Evolutionary conservation across 495 filamentous ascomycete species (phyloP), one percentile per base, ranked within the genome.

Genomic region (Evansstolkia leycettana): DNA sequence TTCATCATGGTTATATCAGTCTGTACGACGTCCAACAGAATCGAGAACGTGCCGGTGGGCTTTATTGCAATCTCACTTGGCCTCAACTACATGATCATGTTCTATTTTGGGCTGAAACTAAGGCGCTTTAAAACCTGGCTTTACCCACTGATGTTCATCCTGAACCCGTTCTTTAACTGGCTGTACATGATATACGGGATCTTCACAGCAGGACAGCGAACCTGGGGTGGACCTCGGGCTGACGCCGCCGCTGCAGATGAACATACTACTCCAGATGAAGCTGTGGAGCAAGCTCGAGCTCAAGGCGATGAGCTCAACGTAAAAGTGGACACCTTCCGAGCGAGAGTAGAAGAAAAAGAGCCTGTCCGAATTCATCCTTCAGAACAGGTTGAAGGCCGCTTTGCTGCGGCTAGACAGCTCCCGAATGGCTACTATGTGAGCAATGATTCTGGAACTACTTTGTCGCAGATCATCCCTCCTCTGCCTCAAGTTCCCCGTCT

Each of bases 91-190:
- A 41, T 84, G 15, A 75, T 98, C 51, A 98, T 98, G 90, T 62
- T 96, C 42, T 98, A 95, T 64, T 95, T 96, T 48, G 89, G 84
- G 9, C 63, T 78, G 24, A 84, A 80, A 51, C 72, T 98, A 38
- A 82, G 78, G 46, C 78, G 90, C 9, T 94, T 73, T 61, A 96
- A 98, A 65, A 76, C 86, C 39, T 88, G 82, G 82, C 70, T 94
- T 1, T 98, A 98, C 51, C 87, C 89, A 0, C 34, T 98, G 36
- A 94, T 98, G 88, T 98, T 96, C 51, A 57, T 94, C 34, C 51
- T 95, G 39, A 95, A 94, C 50, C 90, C 90, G 0, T 93, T 95
- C 52, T 89, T 96, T 70, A 96, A 98, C 58, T 98, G 90, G 90
- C 69, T 85, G 25, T 98, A 96, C 62, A 94, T 94, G 82, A 80